Conservation (phyloP, 345 rosid genomes). For the Lepidium africanum region DNA sequence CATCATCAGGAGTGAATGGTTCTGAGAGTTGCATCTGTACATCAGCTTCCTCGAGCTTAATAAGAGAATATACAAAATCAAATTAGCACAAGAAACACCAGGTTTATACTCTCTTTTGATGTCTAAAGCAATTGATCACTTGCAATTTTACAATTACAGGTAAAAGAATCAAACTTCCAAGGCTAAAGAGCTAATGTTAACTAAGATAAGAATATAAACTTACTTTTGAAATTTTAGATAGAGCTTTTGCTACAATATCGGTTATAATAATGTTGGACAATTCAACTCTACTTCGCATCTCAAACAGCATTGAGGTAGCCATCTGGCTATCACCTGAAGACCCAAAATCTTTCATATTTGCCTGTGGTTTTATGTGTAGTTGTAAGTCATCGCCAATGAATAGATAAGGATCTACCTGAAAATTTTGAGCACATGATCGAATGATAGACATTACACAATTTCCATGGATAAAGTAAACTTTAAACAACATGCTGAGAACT, state of each 20-base stretch:
- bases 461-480: neutral
- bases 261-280: conserved; percentile 40
- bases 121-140: neutral
- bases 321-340: conserved; percentile 54
- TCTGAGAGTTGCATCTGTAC: conserved; percentile 60
- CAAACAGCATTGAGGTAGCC: conserved; percentile 49
- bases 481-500: conserved; percentile 28
- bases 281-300: conserved; percentile 43
- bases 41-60: conserved; percentile 55
- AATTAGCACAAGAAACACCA: conserved; percentile 1
- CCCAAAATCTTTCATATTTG: conserved; percentile 61
- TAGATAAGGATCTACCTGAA: conserved; percentile 81
- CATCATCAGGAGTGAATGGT: conserved; percentile 84
- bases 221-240: conserved; percentile 58
- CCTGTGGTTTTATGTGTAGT: conserved; percentile 54
- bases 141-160: neutral
- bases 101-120: neutral
- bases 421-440: neutral
- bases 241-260: conserved; percentile 44
- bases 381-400: conserved; percentile 62
- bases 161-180: neutral
- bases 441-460: conserved; percentile 4
- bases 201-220: neutral
- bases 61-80: conserved; percentile 15
- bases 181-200: neutral